Conservation (phyloP, 305 asterid genomes). For the Solanum chacoense region DNA sequence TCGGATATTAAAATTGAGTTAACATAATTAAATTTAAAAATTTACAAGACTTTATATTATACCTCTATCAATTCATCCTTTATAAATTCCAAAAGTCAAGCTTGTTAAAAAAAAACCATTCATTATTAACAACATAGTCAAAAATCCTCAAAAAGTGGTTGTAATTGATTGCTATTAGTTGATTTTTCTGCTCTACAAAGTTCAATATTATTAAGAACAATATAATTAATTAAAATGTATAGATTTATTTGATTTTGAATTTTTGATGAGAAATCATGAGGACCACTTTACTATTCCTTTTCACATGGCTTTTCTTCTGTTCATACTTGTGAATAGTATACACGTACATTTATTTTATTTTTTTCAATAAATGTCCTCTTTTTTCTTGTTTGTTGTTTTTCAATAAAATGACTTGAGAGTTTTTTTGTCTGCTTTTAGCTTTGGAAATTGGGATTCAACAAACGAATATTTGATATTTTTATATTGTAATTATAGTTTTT, state of each 20-base stretch:
- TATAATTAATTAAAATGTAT: not conserved
- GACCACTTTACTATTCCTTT: not conserved
- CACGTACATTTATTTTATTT: not conserved
- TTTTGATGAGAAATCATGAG: not conserved
- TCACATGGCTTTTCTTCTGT: not conserved
- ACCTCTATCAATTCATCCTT: not conserved
- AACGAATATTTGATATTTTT: not conserved
- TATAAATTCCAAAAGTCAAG: not conserved
- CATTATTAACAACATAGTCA: not conserved
- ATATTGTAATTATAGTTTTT: not conserved
- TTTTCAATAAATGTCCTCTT: not conserved
- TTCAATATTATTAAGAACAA: not conserved
- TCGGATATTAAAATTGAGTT: no score
- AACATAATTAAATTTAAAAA: not conserved
- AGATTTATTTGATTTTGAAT: not conserved
- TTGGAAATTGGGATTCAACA: not conserved
- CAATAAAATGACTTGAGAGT: not conserved
- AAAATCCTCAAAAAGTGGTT: not conserved
- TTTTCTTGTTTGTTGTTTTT: not conserved
- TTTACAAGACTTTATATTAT: not conserved
- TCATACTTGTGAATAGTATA: not conserved
- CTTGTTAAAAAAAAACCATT: not conserved
- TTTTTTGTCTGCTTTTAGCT: not conserved
- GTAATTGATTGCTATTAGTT: not conserved
- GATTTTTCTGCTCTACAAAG: not conserved